These are phyloP conservation scores for Rhynchospora tenuis DNA, from an alignment of 176 grass and related monocot genomes.

Conservation along the genomic window DNA sequence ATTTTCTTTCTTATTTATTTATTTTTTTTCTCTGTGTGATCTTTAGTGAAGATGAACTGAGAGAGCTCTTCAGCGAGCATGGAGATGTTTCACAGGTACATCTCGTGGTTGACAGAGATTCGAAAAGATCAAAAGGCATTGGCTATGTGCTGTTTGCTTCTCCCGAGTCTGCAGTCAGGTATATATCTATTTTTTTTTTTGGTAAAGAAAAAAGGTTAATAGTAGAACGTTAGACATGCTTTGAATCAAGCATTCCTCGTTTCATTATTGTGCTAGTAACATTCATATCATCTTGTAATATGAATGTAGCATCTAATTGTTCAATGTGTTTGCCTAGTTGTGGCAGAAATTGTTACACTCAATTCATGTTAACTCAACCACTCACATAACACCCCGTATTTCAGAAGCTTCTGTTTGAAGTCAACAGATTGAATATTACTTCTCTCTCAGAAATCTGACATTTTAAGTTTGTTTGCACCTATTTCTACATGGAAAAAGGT, in stretches of 20 bases:
- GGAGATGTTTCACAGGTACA: slow-evolving; percentile 78
- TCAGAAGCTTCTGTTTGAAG: neutral
- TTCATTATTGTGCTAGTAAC: neutral
- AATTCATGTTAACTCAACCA: neutral
- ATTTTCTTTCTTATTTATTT: slow-evolving; percentile 20
- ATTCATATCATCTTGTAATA: neutral
- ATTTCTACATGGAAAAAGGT: neutral
- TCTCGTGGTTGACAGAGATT: slow-evolving; percentile 79
- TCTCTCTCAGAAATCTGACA: neutral
- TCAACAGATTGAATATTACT: neutral
- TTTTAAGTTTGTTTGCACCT: neutral
- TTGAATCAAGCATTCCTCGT: slow-evolving; percentile 10
- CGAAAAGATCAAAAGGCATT: slow-evolving; percentile 78
- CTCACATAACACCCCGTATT: neutral
- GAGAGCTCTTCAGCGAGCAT: slow-evolving; percentile 58
- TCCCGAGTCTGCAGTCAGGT: slow-evolving; percentile 88
- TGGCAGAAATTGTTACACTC: neutral
- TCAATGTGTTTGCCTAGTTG: no score
- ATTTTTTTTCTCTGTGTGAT: slow-evolving; percentile 20
- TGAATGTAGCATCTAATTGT: neutral
- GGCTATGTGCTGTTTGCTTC: slow-evolving; percentile 80
- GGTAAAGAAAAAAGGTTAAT: neutral
- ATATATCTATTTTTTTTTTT: slow-evolving; percentile 11
- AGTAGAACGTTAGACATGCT: neutral
- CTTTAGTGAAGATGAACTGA: slow-evolving; percentile 82